Percentiles rank a stretch among this genome's conserved stretches.
Conservation (phyloP, 805 yeast species). For the Saccharomycopsis babjevae region DNA sequence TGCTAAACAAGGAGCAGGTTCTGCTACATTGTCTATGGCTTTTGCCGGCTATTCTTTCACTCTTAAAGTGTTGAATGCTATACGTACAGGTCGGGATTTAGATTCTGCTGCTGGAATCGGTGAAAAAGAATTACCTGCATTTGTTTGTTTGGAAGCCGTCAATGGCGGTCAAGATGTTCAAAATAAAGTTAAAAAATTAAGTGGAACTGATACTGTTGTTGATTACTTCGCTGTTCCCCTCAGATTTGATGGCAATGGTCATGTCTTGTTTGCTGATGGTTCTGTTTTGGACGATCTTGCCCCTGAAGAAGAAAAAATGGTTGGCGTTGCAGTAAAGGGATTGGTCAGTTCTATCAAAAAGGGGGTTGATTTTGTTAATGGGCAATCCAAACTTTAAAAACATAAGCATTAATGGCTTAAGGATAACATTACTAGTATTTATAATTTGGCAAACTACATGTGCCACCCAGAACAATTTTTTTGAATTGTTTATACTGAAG, state of each 20-base stretch:
- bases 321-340: conserved; percentile 43
- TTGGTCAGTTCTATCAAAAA: conserved; percentile 46
- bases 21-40: conserved; percentile 81
- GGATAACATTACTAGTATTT: too few relatives aligned
- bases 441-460: too few relatives aligned
- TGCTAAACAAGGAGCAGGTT: conserved; percentile 77
- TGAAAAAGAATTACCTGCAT: conserved; percentile 27
- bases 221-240: conserved; percentile 57
- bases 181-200: not conserved
- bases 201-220: conserved; percentile 29
- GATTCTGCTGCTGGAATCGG: not conserved
- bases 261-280: conserved; percentile 24
- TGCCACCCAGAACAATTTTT: too few relatives aligned
- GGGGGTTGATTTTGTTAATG: conserved; percentile 40
- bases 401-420: too few relatives aligned
- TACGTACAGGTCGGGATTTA: conserved; percentile 29
- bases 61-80: conserved; percentile 48
- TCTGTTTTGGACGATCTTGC: conserved; percentile 31
- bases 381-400: conserved; percentile 5
- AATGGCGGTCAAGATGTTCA: conserved; percentile 35
- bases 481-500: too few relatives aligned
- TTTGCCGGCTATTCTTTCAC: conserved; percentile 74
- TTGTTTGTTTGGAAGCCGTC: conserved; percentile 45
- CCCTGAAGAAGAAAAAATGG: conserved; percentile 41
- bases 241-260: conserved; percentile 40